Base-by-base conservation (phyloP, 805 yeast genomes). In the Lachancea thermotolerans region DNA sequence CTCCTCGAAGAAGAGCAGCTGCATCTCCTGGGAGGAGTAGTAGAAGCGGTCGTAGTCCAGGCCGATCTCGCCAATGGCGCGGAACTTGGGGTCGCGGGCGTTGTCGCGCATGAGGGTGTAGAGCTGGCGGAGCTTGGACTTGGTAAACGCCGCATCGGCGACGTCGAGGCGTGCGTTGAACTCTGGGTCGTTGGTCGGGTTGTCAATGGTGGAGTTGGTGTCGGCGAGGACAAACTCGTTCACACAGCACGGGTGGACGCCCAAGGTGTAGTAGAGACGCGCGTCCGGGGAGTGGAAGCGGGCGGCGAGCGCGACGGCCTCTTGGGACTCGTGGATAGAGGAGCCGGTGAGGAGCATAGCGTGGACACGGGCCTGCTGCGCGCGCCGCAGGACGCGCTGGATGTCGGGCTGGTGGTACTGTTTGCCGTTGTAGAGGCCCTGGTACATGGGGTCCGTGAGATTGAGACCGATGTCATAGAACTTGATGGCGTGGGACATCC, bases 191-290 rank as follows among this genome's bases (percentile, higher is more conserved):
- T 57, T 51, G 16, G 58, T 42, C 8, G 62, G 63, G 10, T 45
- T 51, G 41, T 56, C 59, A n/a, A 59, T 57, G 16, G 56, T 50
- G 1, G 64, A 63, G 32, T 62, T 64, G 3, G 50, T 51, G 10
- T 56, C 55, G 2, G 53, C 56, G 6, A 45, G 49, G 8, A 56
- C 66, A 50, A 80, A 75, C 53, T 72, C 90, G 58, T 62, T 62
- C 0, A 89, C 95, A 14, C 83, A 71, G 64, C 99, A 91, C 0
- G 99, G 99, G 67, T 93, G 99, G 1, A 91, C 95, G 10, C 99
- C 99, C 1, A 81, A 90, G 0, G 99, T 93, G 18, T 85, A 78
- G 49, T 68, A 75, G 28, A 81, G 59, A 9, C 49, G 47, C 15
- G 37, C 10, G 8, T 33, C 40, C n/a, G 41, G 31, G 6, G 28